Evolutionary conservation across 305 asterid species (phyloP).

Genomic region (Fraxinus floribunda): DNA sequence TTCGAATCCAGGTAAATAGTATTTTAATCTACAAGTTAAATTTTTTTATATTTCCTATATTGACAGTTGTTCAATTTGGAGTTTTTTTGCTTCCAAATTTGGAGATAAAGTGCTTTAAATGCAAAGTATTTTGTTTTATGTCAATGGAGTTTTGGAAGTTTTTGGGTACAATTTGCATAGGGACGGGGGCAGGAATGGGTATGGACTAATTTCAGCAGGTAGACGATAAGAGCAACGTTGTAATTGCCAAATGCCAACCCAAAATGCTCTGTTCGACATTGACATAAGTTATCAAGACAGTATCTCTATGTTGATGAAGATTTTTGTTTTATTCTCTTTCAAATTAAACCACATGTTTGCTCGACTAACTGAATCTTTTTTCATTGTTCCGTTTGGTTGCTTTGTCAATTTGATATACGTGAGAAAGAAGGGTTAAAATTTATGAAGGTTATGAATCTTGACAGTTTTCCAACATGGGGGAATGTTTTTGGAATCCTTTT

Average conservation of each 20-base stretch:
- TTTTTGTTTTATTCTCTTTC: background rate
- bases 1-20: conserved; percentile 76
- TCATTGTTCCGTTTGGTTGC: background rate
- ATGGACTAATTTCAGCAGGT: conserved; percentile 34
- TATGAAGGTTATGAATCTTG: background rate
- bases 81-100: background rate
- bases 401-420: background rate
- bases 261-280: conserved; percentile 24
- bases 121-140: background rate
- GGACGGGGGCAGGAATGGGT: background rate
- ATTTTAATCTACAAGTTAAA: background rate
- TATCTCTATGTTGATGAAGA: background rate
- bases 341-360: background rate
- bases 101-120: background rate
- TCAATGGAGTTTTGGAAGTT: background rate
- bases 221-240: conserved; percentile 20
- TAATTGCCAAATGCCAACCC: conserved; percentile 38
- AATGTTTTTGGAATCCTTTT: conserved; percentile 25
- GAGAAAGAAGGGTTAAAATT: background rate
- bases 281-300: conserved; percentile 19
- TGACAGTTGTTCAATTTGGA: background rate
- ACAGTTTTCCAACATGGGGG: background rate
- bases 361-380: background rate
- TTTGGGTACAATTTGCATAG: conserved; percentile 26
- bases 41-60: background rate